Base-by-base conservation (phyloP, 2,329 filamentous ascomycete species). In the Pezicula radicicola region DNA sequence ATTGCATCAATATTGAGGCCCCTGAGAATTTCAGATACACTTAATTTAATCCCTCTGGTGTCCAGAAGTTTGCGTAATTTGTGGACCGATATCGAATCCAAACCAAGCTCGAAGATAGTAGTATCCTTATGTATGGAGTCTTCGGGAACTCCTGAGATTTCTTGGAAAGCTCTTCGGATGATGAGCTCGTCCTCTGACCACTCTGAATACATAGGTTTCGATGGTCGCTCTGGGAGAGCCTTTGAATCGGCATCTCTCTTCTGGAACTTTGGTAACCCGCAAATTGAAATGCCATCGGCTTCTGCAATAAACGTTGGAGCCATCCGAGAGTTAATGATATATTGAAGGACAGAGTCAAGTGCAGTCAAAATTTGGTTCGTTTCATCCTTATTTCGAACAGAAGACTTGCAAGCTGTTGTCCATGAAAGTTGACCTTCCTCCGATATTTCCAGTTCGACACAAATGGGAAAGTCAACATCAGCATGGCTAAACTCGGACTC, bases 71-170 rank as follows among this genome's bases (percentile, higher is more conserved):
- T 80, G 8, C 85, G 83, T 3, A 91, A 84, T 63, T 94, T 95
- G 72, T 97, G 94, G 1, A 91, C 87, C 57, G 87, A 93, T 67
- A 97, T 96, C 0, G 92, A 97, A 66, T 97, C 92, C 1, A 97
- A 80, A 0, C 92, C 92, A 2, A 97, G 77, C 56, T 94, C 85
- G 67, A 94, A 96, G 12, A 96, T 80, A 0, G 80, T 89, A 47
- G 84, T 80, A 1, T 76, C 73, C 50, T 76, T 77, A 3, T 72
- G 68, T 48, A 96, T 88, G 2, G 81, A 74, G 0, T 74, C 64
- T 16, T 75, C 68, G 0, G 84, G 73, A 0, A 87, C 69, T 15
- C 79, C 80, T 0, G 91, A 88, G 1, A 92, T 75, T 28, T 75
- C 65, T 1, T 77, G 71, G 13, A 87, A 67, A 0, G 78, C 71